phyloP scores from a whole-genome alignment of 768 basidiomycete genomes.

The Tricholoma sp. region DNA sequence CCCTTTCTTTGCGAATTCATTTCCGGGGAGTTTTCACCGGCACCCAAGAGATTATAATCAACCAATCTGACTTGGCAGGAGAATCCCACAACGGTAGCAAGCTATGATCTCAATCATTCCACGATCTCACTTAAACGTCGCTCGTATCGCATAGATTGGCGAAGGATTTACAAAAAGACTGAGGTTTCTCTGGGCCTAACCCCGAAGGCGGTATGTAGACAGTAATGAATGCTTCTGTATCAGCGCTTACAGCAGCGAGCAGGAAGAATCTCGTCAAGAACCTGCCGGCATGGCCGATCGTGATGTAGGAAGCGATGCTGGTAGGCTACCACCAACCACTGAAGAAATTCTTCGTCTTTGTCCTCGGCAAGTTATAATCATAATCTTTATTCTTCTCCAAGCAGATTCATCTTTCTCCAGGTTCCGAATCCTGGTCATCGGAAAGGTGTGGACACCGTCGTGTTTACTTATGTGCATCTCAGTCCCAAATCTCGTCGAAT shows the following conservation, averaged over 20 bases:
- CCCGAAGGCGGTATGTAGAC: background rate
- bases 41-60: background rate
- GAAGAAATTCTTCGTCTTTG: slow-evolving; percentile 12
- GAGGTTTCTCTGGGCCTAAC: too few relatives aligned
- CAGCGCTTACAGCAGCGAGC: background rate
- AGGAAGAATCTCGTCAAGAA: background rate
- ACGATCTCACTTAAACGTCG: background rate
- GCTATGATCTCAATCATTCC: too few relatives aligned
- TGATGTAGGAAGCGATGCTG: background rate
- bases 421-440: slow-evolving; percentile 23
- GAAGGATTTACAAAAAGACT: background rate
- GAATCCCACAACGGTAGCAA: too few relatives aligned
- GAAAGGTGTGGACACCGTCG: slow-evolving; percentile 16
- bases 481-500: background rate
- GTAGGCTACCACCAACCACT: slow-evolving; percentile 7
- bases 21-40: background rate
- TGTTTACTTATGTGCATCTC: background rate
- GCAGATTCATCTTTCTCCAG: slow-evolving; percentile 3
- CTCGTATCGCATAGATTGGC: background rate
- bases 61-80: too few relatives aligned
- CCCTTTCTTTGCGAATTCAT: too few relatives aligned
- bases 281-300: background rate
- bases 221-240: background rate
- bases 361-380: slow-evolving; percentile 7
- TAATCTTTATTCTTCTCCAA: too few relatives aligned